Percentiles rank a stretch among this genome's conserved stretches.
phyloP scores from a whole-genome alignment of 2,329 filamentous ascomycete genomes.

The Epichloe scottii region DNA sequence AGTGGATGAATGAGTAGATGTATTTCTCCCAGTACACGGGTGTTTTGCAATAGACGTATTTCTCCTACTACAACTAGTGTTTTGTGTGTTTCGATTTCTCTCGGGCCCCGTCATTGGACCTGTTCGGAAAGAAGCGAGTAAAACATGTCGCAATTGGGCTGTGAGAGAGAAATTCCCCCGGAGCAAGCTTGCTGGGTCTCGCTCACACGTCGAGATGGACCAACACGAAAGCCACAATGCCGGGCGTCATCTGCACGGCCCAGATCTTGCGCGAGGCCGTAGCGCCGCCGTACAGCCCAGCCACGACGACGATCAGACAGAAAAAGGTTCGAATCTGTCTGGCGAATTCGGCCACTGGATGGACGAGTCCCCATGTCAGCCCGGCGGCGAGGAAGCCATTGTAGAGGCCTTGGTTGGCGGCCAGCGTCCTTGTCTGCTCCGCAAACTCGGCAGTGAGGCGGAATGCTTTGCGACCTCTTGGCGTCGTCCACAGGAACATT shows the following conservation, averaged over 20 bases:
- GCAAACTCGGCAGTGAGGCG: constrained; percentile 31
- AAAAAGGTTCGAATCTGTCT: constrained; percentile 35
- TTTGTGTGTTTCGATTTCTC: too few species aligned
- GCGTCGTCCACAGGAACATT: constrained; percentile 37
- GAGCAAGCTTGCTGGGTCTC: too few species aligned
- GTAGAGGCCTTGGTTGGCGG: constrained; percentile 39
- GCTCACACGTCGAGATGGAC: constrained; percentile 10
- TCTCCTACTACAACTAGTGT: too few species aligned
- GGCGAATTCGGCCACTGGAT: constrained; percentile 29
- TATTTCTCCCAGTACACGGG: too few species aligned
- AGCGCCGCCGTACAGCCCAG: constrained; percentile 31
- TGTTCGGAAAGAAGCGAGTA: too few species aligned
- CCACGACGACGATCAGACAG: constrained; percentile 30
- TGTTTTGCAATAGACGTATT: too few species aligned
- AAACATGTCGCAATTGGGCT: too few species aligned
- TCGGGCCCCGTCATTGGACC: too few species aligned
- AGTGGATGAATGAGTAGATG: too few species aligned
- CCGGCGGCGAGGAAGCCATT: constrained; percentile 41
- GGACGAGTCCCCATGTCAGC: constrained; percentile 32
- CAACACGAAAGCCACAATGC: constrained; percentile 5
- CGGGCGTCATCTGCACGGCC: constrained; percentile 26
- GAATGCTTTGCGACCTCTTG: constrained; percentile 32
- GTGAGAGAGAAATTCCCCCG: too few species aligned
- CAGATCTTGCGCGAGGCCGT: constrained; percentile 30
- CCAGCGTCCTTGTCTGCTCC: constrained; percentile 29